These are phyloP conservation scores for Zymoseptoria ardabiliae DNA, from an alignment of 2,329 filamentous ascomycete genomes.

Conservation along the genomic window DNA sequence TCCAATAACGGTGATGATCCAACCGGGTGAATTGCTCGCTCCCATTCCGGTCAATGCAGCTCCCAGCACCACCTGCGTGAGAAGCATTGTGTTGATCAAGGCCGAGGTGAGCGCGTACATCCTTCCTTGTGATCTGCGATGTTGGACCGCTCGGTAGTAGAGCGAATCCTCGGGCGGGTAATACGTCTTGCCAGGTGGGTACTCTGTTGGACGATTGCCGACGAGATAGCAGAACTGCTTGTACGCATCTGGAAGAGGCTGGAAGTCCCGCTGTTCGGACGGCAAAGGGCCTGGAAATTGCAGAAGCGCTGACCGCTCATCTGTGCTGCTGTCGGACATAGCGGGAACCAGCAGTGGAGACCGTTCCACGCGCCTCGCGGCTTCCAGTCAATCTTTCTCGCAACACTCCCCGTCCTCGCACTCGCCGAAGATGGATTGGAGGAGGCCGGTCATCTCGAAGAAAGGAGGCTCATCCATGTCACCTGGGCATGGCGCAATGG, in stretches of 20 bases:
- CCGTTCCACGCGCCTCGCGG: neutral
- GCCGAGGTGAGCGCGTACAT: constrained; percentile 33
- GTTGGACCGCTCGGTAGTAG: constrained; percentile 31
- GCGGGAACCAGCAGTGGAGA: neutral
- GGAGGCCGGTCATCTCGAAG: neutral
- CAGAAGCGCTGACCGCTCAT: constrained; percentile 19
- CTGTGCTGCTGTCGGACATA: constrained; percentile 11
- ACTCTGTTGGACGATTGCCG: constrained; percentile 29
- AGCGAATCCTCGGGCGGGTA: constrained; percentile 27
- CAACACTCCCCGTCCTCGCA: neutral
- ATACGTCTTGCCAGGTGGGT: constrained; percentile 18
- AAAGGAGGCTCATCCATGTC: too few relatives aligned
- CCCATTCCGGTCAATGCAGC: constrained; percentile 35
- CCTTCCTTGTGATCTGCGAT: constrained; percentile 26
- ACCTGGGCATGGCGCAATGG: neutral
- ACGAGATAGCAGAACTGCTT: constrained; percentile 34
- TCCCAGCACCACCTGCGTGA: constrained; percentile 35
- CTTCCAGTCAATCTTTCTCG: neutral
- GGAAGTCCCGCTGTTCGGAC: constrained; percentile 4
- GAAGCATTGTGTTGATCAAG: constrained; percentile 32
- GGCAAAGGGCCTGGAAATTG: constrained; percentile 19
- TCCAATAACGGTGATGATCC: constrained; percentile 35
- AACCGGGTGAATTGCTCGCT: constrained; percentile 28
- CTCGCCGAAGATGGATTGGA: neutral
- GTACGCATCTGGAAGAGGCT: constrained; percentile 20